These are phyloP conservation scores for Saccharomycopsis fermentans DNA, from an alignment of 805 yeast genomes.

Conservation along the genomic window DNA sequence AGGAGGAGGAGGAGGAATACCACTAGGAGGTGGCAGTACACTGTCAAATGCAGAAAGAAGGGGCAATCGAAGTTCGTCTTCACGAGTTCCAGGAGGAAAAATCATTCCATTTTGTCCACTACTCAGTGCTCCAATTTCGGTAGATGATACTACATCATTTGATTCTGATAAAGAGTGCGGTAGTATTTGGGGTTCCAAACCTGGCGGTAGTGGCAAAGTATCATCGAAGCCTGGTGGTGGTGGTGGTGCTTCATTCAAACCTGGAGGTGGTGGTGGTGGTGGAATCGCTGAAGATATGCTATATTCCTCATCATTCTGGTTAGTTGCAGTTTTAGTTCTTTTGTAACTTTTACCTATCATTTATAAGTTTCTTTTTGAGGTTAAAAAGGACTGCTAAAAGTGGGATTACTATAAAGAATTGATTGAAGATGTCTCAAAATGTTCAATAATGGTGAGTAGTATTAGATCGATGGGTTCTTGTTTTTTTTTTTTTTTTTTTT, in stretches of 20 bases:
- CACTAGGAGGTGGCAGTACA: slow-evolving; percentile 2
- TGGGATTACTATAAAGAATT: neutral
- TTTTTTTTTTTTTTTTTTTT: too few species aligned
- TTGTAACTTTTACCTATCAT: neutral
- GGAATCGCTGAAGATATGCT: slow-evolving; percentile 1
- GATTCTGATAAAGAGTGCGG: slow-evolving; percentile 20
- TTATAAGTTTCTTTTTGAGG: neutral
- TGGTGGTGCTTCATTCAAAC: slow-evolving; percentile 19
- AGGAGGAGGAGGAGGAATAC: slow-evolving; percentile 21
- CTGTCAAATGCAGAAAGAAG: slow-evolving; percentile 29
- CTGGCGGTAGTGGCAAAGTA: slow-evolving; percentile 16
- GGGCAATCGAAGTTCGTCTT: slow-evolving; percentile 11
- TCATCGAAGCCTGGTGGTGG: slow-evolving; percentile 22
- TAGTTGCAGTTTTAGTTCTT: neutral
- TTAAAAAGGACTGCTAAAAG: neutral
- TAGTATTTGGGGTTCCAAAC: too few species aligned
- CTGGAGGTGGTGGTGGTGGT: slow-evolving; percentile 22
- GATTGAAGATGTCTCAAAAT: too few species aligned
- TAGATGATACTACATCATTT: neutral
- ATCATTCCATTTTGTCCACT: neutral
- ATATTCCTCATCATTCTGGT: neutral
- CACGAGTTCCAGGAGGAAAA: slow-evolving; percentile 5
- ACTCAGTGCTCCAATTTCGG: too few species aligned
- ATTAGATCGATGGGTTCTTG: too few species aligned
- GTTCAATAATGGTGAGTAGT: too few species aligned